A percentile compares a stretch with the other conserved stretches of the same genome.
Evolutionary conservation across 208 protist species (phyloP).

Genomic region (Sergeia podlipaevii): DNA sequence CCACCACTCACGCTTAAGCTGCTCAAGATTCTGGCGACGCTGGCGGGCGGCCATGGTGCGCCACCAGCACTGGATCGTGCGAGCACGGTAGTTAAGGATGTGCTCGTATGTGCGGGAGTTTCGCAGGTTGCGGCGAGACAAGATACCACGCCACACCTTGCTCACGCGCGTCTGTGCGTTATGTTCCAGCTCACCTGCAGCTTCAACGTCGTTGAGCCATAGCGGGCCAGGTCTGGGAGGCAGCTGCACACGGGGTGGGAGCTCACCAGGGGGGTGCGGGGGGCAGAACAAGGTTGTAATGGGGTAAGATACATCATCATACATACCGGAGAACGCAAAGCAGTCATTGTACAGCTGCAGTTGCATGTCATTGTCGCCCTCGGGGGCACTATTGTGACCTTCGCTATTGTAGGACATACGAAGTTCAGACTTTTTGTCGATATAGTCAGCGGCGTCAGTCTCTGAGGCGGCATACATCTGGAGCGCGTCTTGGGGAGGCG

Average conservation of each 20-base stretch:
- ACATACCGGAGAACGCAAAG: conserved; percentile 29
- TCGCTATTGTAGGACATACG: too few relatives aligned
- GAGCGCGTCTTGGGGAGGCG: neutral
- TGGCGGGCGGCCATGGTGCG: conserved; percentile 36
- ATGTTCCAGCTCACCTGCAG: conserved; percentile 57
- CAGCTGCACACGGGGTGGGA: conserved; percentile 51
- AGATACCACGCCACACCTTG: conserved; percentile 75
- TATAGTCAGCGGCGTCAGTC: neutral
- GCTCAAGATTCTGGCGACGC: conserved; percentile 22
- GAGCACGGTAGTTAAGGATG: conserved; percentile 45
- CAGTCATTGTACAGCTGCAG: neutral
- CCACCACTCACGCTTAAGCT: conserved; percentile 44
- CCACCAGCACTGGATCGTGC: conserved; percentile 82
- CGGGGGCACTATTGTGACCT: neutral
- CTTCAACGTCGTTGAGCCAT: conserved; percentile 49
- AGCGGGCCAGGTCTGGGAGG: conserved; percentile 31
- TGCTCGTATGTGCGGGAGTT: conserved; percentile 34
- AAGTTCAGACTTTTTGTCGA: too few relatives aligned
- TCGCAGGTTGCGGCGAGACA: conserved; percentile 54
- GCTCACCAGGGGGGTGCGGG: conserved; percentile 52
- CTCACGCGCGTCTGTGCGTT: conserved; percentile 58
- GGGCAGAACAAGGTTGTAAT: conserved; percentile 59
- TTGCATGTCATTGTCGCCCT: conserved; percentile 10
- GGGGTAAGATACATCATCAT: conserved; percentile 65
- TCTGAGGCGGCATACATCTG: neutral